Evolutionary conservation across 768 basidiomycete genomes (phyloP).

Genomic region (Leccinum longicurvipes): DNA sequence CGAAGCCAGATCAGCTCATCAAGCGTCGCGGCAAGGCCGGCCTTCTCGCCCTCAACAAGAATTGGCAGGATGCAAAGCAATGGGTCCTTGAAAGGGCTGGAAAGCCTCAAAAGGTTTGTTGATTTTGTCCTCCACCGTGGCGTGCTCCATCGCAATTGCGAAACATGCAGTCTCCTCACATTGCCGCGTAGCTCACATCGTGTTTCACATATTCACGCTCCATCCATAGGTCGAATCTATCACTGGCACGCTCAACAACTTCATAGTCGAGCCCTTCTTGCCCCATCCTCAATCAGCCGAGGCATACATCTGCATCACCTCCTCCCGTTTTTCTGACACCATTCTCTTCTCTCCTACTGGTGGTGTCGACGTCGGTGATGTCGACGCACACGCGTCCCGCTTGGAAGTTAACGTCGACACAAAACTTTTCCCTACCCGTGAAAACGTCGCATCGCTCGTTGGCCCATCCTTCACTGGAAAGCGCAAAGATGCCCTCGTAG

Average conservation of each 20-base stretch:
- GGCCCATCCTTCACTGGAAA: constrained; percentile 68
- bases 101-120: constrained; percentile 74
- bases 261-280: constrained; percentile 99
- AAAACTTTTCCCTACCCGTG: constrained; percentile 76
- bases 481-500: constrained; percentile 89
- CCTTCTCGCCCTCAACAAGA: constrained; percentile 90
- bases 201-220: constrained; percentile 13
- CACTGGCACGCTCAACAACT: constrained; percentile 93
- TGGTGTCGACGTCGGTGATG: constrained; percentile 98
- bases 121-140: neutral
- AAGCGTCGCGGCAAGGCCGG: constrained; percentile 99
- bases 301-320: constrained; percentile 98
- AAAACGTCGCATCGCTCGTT: constrained; percentile 76
- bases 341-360: constrained; percentile 99
- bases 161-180: constrained; percentile 10
- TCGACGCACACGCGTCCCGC: constrained; percentile 93
- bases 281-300: constrained; percentile 93
- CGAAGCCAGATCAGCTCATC: constrained; percentile 98
- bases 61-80: constrained; percentile 78
- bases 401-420: constrained; percentile 72
- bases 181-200: constrained; percentile 23
- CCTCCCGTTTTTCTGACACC: constrained; percentile 87
- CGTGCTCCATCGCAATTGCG: constrained; percentile 9
- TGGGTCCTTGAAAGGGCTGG: constrained; percentile 91
- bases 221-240: constrained; percentile 76